Percentiles rank a stretch among this genome's conserved stretches.
phyloP scores from a whole-genome alignment of 768 basidiomycete genomes.

The Mycena haematopus region DNA sequence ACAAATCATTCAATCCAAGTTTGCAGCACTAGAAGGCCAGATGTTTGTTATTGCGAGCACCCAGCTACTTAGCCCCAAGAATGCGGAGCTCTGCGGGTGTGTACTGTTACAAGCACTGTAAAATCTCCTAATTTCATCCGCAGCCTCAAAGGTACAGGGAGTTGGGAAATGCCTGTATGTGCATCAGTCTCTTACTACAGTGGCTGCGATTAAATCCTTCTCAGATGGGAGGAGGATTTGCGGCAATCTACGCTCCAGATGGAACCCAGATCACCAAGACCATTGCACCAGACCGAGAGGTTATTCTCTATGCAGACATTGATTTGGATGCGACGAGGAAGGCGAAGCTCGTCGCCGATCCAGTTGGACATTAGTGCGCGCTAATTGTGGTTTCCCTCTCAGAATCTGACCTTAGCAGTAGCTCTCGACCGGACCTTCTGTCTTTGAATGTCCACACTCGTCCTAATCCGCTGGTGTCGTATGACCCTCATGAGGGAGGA shows the following conservation, averaged over 20 bases:
- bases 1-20: constrained; percentile 18
- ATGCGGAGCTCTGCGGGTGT: constrained; percentile 26
- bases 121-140: background rate
- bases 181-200: background rate
- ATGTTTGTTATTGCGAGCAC: constrained; percentile 31
- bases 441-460: constrained; percentile 21
- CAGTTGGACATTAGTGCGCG: constrained; percentile 31
- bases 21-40: constrained; percentile 29
- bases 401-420: background rate
- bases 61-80: constrained; percentile 17
- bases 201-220: background rate
- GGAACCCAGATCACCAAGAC: constrained; percentile 23
- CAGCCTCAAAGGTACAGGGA: constrained; percentile 17
- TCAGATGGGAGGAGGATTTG: constrained; percentile 30
- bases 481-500: background rate
- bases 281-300: constrained; percentile 23
- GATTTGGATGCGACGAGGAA: constrained; percentile 15
- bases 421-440: constrained; percentile 30
- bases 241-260: constrained; percentile 31
- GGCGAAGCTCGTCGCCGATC: constrained; percentile 26
- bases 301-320: constrained; percentile 30
- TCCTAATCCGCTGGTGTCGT: constrained; percentile 26
- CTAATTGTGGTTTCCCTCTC: background rate
- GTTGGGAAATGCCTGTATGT: constrained; percentile 25
- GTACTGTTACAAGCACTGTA: background rate